phyloP scores from a whole-genome alignment of 2,329 filamentous ascomycete genomes.

The Penicillium janthinellum region DNA sequence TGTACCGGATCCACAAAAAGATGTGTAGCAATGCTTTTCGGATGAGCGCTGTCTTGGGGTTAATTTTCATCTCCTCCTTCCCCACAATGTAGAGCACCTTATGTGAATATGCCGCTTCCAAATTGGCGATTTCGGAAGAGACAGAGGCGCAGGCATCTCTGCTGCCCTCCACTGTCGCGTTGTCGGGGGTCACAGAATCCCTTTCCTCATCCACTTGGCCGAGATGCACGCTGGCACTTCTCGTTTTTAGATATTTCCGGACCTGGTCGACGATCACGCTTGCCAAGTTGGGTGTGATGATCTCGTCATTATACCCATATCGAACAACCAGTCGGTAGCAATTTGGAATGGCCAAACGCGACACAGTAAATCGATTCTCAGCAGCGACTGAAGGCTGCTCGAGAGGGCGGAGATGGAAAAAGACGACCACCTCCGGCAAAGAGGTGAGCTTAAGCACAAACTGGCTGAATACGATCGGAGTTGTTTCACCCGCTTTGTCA shows the following conservation, averaged over 20 bases:
- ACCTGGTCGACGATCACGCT: not conserved
- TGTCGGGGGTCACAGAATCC: not conserved
- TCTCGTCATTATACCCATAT: not conserved
- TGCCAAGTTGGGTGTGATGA: not conserved
- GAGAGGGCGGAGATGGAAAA: not conserved
- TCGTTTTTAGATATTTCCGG: not conserved
- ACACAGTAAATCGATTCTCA: not conserved
- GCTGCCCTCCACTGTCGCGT: not conserved
- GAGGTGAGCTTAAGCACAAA: not conserved
- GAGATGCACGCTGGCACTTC: not conserved
- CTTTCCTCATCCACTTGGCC: not conserved
- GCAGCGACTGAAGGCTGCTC: not conserved
- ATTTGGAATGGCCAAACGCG: not conserved
- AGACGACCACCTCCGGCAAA: not conserved
- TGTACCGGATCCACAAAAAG: not conserved
- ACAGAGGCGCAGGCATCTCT: not conserved
- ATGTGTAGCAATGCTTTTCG: not conserved
- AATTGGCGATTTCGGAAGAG: not conserved
- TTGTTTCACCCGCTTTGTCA: not conserved
- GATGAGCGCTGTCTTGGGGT: not conserved
- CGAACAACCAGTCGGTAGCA: slow-evolving; percentile 1
- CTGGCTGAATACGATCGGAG: not conserved
- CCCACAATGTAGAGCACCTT: not conserved
- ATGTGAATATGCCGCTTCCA: not conserved
- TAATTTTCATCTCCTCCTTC: not conserved